Percentiles rank a stretch among this genome's conserved stretches.
phyloP scores from a whole-genome alignment of 2,329 filamentous ascomycete genomes.

The Blastomyces emzantsi region DNA sequence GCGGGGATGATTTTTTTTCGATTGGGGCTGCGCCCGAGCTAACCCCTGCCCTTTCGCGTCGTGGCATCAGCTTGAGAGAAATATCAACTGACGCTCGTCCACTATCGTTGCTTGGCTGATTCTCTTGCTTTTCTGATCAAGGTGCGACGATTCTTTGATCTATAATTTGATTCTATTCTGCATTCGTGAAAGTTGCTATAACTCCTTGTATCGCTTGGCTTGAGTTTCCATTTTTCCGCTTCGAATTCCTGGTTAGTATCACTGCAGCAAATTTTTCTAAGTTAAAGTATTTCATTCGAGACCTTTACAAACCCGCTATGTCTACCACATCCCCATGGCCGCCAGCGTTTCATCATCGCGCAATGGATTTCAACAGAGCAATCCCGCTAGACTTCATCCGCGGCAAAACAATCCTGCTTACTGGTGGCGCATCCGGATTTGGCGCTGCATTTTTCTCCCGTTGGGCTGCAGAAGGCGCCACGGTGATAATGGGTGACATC shows the following conservation, averaged over 20 bases:
- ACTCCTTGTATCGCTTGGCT: not conserved
- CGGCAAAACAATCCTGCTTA: conserved; percentile 52
- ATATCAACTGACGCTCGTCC: not conserved
- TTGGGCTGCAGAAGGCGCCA: conserved; percentile 50
- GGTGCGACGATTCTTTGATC: not conserved
- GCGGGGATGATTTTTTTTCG: too few relatives aligned
- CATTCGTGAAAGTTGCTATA: not conserved
- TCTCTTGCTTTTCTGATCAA: not conserved
- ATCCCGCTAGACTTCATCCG: conserved; percentile 11
- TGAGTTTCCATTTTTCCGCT: not conserved
- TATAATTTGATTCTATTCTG: not conserved
- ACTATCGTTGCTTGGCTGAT: too few relatives aligned
- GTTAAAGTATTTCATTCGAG: not conserved
- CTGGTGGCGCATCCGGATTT: conserved; percentile 55
- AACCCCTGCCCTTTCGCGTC: not conserved
- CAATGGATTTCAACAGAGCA: conserved; percentile 9
- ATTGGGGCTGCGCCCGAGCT: too few relatives aligned
- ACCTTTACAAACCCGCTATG: not conserved
- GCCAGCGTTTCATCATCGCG: not conserved
- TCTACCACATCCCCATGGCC: not conserved
- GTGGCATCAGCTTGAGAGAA: too few relatives aligned
- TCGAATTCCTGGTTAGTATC: not conserved
- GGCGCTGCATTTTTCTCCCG: conserved; percentile 47
- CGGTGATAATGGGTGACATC: conserved; percentile 56
- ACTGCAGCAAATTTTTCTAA: too few relatives aligned